Percentiles rank a stretch among this genome's conserved stretches.
phyloP scores from a whole-genome alignment of 2,329 filamentous ascomycete genomes.

The Hypoxylon sp. region DNA sequence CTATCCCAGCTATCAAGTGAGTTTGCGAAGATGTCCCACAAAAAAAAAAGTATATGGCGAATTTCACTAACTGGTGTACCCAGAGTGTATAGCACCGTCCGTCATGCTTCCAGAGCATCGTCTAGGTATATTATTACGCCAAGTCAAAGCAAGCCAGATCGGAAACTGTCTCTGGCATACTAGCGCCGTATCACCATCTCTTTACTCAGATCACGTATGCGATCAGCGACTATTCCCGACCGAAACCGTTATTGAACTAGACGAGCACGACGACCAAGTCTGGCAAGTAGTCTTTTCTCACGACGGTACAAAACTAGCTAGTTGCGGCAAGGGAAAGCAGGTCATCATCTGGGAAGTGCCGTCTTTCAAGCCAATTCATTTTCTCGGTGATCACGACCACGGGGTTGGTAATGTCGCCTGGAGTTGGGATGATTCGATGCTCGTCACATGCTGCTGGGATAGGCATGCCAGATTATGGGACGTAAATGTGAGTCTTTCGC shows the following conservation, averaged over 20 bases:
- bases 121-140: constrained; percentile 81
- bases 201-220: constrained; percentile 91
- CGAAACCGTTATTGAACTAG: constrained; percentile 75
- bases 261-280: constrained; percentile 82
- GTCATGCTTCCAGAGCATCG: constrained; percentile 97
- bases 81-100: constrained; percentile 91
- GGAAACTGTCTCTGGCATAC: constrained; percentile 90
- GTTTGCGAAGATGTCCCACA: constrained; percentile 47
- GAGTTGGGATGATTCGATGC: constrained; percentile 89
- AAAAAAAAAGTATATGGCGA: background rate
- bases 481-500: constrained; percentile 64
- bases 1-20: constrained; percentile 87
- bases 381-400: constrained; percentile 72
- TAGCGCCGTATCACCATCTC: constrained; percentile 78
- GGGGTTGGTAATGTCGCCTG: constrained; percentile 86
- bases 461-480: constrained; percentile 81
- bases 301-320: constrained; percentile 84
- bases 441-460: constrained; percentile 86
- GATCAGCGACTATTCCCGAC: constrained; percentile 83
- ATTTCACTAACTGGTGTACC: constrained; percentile 12
- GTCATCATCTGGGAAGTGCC: constrained; percentile 86
- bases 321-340: constrained; percentile 78
- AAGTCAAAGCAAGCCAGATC: constrained; percentile 87
- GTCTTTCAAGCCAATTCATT: constrained; percentile 73
- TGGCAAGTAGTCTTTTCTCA: constrained; percentile 95